phyloP scores from a whole-genome alignment of 2,329 filamentous ascomycete species.

The Nothopassalora personata region DNA sequence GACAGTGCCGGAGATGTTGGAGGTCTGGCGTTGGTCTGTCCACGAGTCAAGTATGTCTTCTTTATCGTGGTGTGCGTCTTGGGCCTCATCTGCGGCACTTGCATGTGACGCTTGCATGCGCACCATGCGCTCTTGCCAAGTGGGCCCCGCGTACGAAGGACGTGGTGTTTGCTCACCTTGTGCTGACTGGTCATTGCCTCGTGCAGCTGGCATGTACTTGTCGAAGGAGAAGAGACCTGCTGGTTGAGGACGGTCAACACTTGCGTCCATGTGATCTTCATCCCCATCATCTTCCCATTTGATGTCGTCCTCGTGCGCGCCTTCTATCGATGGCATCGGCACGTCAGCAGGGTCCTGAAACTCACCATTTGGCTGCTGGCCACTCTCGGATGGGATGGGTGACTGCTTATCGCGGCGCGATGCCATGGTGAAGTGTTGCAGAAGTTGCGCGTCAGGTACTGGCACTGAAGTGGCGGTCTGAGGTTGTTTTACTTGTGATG shows the following conservation, averaged over 20 bases:
- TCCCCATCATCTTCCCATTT: background rate
- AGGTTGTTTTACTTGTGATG: background rate
- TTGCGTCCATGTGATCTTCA: background rate
- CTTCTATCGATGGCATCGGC: background rate
- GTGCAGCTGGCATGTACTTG: background rate
- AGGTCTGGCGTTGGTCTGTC: background rate
- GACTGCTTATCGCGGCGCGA: background rate
- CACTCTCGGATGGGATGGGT: background rate
- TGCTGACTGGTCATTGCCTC: background rate
- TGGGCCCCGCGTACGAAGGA: background rate
- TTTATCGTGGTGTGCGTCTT: background rate
- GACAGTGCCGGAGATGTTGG: background rate
- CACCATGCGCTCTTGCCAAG: background rate
- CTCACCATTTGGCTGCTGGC: background rate
- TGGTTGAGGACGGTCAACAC: background rate
- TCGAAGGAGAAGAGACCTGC: background rate
- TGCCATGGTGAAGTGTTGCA: background rate
- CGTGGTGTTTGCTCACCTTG: background rate
- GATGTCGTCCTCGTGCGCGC: background rate
- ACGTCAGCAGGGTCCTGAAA: background rate
- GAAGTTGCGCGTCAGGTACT: background rate
- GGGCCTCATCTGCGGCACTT: background rate
- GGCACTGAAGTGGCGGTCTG: background rate
- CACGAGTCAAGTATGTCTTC: background rate
- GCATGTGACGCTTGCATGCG: background rate